These are phyloP conservation scores for barley (Hordeum vulgare) DNA, from an alignment of 176 grass and related monocot species.

Conservation along the genomic window MorexV3_pseudomolecules_assembly NC_058520.1:28368302-28368801, in stretches of 20 bases:
- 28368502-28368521: slow-evolving; percentile 49
- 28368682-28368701: slow-evolving; percentile 66
- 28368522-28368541: slow-evolving; percentile 38
- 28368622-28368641: slow-evolving; percentile 90
- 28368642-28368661: slow-evolving; percentile 70
- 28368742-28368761: slow-evolving; percentile 82
- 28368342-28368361: slow-evolving; percentile 67
- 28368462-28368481: slow-evolving; percentile 78
- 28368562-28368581: slow-evolving; percentile 63
- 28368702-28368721: slow-evolving; percentile 70
- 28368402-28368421: slow-evolving; percentile 78
- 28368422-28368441: slow-evolving; percentile 49
- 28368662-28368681: slow-evolving; percentile 94
- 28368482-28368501: slow-evolving; percentile 47
- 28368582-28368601: slow-evolving; percentile 85
- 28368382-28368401: slow-evolving; percentile 85
- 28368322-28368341: slow-evolving; percentile 93
- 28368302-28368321: slow-evolving; percentile 91
- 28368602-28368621: slow-evolving; percentile 57
- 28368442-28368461: slow-evolving; percentile 88
- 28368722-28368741: slow-evolving; percentile 95
- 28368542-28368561: slow-evolving; percentile 52
- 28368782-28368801: slow-evolving; percentile 79
- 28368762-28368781: slow-evolving; percentile 64
- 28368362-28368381: slow-evolving; percentile 61